Evolutionary conservation across 345 rosid species (phyloP).

Genomic region (Hirschfeldia incana): DNA sequence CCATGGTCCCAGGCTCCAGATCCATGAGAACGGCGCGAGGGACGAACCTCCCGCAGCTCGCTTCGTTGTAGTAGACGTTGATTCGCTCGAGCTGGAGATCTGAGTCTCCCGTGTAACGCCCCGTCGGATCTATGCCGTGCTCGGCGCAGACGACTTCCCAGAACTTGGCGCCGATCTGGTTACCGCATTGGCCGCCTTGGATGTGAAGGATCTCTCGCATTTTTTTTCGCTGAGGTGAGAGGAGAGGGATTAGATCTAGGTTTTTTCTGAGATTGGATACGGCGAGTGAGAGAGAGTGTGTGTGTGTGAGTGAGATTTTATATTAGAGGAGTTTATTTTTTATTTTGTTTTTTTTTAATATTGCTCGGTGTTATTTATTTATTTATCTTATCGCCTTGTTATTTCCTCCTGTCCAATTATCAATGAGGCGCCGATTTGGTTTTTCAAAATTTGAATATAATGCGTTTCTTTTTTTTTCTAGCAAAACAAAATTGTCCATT

Average conservation of each 20-base stretch:
- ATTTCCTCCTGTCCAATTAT: background rate
- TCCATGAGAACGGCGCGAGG: background rate
- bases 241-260: conserved; percentile 1
- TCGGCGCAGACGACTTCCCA: conserved; percentile 40
- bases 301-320: background rate
- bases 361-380: background rate
- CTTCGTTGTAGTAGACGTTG: conserved; percentile 38
- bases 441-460: background rate
- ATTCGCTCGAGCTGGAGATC: conserved; percentile 38
- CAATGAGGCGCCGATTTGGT: background rate
- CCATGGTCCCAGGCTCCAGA: conserved; percentile 8
- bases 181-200: conserved; percentile 39
- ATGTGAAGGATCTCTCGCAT: conserved; percentile 43
- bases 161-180: conserved; percentile 42
- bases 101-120: conserved; percentile 36
- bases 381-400: background rate
- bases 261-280: background rate
- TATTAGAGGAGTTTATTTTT: background rate
- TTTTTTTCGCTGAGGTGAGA: background rate
- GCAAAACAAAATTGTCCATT: too few species aligned
- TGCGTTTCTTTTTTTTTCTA: too few species aligned
- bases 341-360: background rate
- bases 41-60: conserved; percentile 9
- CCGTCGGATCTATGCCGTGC: conserved; percentile 39
- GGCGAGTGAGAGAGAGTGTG: background rate